phyloP scores from a whole-genome alignment of 306 rosid species.

The Lathyrus tuberosus region DNA sequence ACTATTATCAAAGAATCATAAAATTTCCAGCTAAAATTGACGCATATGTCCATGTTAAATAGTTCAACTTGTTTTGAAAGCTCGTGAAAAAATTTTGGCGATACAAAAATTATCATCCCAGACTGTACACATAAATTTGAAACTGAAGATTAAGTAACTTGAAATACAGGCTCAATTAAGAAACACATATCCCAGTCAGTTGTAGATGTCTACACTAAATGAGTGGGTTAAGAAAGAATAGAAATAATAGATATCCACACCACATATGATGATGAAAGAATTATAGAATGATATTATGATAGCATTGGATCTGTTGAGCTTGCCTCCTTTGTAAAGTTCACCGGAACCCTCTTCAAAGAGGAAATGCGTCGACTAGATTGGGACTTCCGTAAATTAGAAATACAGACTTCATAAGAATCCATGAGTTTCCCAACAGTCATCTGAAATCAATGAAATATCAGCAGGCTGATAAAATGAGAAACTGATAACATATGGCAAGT shows the following conservation, averaged over 20 bases:
- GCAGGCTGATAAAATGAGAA: slow-evolving; percentile 38
- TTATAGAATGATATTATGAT: slow-evolving; percentile 17
- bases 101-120: slow-evolving; percentile 26
- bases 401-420: slow-evolving; percentile 78
- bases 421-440: slow-evolving; percentile 84
- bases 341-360: slow-evolving; percentile 86
- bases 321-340: slow-evolving; percentile 90
- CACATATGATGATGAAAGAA: slow-evolving; percentile 20
- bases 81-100: slow-evolving; percentile 25
- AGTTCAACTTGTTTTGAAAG: slow-evolving; percentile 24
- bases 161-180: slow-evolving; percentile 25
- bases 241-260: slow-evolving; percentile 23
- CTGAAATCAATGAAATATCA: slow-evolving; percentile 52
- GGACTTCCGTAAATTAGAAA: slow-evolving; percentile 65
- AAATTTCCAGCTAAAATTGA: slow-evolving; percentile 34
- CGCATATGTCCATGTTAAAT: background rate
- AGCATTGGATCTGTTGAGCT: slow-evolving; percentile 22
- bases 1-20: slow-evolving; percentile 21
- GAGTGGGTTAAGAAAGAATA: slow-evolving; percentile 22
- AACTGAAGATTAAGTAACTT: slow-evolving; percentile 23
- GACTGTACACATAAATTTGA: slow-evolving; percentile 8
- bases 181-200: slow-evolving; percentile 28
- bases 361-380: slow-evolving; percentile 61
- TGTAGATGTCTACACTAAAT: background rate
- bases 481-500: slow-evolving; percentile 23